Evolutionary conservation across 805 yeast genomes (phyloP).

Genomic region (Lipomyces anomalus): DNA sequence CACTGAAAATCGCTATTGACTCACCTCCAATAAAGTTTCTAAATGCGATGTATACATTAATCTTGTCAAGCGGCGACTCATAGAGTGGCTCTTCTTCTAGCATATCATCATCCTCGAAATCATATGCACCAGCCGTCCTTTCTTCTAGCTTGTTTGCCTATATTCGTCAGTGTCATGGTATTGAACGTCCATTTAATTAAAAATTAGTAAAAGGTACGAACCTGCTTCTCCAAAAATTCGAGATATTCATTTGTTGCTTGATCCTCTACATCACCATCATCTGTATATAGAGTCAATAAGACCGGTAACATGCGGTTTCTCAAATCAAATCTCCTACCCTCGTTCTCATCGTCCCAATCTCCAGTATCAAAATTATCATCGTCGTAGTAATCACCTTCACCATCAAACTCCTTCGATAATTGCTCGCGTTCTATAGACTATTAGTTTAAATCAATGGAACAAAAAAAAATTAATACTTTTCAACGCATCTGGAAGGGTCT

Average conservation of each 20-base stretch:
- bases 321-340: no score
- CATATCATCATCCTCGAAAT: slow-evolving; percentile 35
- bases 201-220: slow-evolving; percentile 10
- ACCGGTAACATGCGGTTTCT: no score
- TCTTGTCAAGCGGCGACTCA: slow-evolving; percentile 69
- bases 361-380: slow-evolving; percentile 26
- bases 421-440: slow-evolving; percentile 61
- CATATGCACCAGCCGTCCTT: not conserved
- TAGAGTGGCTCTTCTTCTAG: slow-evolving; percentile 76
- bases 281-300: no score
- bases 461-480: no score
- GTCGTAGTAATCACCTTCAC: slow-evolving; percentile 28
- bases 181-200: not conserved
- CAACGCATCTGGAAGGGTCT: slow-evolving; percentile 66
- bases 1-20: no score
- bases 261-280: slow-evolving; percentile 27
- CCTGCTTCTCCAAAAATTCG: slow-evolving; percentile 17
- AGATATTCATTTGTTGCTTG: slow-evolving; percentile 17
- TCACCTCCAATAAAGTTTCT: slow-evolving; percentile 46
- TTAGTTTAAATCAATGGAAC: no score
- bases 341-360: slow-evolving; percentile 30
- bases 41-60: slow-evolving; percentile 66
- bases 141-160: not conserved
- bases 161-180: slow-evolving; percentile 12
- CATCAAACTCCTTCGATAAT: slow-evolving; percentile 52